These are phyloP conservation scores for Sarcocystis neurona DNA, from an alignment of 169 alveolate genomes.

Conservation along the genomic window DNA sequence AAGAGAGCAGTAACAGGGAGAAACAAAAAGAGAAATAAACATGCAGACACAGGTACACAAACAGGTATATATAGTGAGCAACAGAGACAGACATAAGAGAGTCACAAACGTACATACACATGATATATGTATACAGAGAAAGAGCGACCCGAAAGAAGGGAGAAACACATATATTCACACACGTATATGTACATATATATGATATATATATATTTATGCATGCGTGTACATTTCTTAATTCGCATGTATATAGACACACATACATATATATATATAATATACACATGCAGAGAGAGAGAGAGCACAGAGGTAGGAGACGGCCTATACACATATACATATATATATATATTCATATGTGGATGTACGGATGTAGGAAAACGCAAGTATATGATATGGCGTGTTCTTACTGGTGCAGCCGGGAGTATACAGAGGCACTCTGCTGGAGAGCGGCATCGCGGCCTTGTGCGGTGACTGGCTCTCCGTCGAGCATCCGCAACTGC, in stretches of 20 bases:
- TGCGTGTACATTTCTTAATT: background rate
- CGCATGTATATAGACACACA: background rate
- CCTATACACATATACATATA: background rate
- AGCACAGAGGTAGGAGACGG: background rate
- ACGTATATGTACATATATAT: background rate
- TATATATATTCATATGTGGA: background rate
- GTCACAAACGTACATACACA: background rate
- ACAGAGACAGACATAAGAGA: background rate
- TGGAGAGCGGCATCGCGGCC: background rate
- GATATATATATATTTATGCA: background rate
- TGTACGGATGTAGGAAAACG: background rate
- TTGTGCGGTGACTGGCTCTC: slow-evolving; percentile 20
- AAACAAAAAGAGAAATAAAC: background rate
- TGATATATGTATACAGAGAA: background rate
- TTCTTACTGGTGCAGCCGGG: background rate
- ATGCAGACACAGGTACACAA: background rate
- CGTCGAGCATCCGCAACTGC: slow-evolving; percentile 42
- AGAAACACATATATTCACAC: background rate
- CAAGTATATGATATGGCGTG: background rate
- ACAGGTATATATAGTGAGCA: background rate
- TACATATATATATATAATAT: background rate
- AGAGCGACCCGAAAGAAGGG: background rate
- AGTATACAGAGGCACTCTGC: background rate
- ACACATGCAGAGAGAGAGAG: background rate
- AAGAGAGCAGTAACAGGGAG: background rate